A percentile compares a stretch with the other conserved stretches of the same genome.
These are phyloP conservation scores for Talaromyces wortmannii DNA, from an alignment of 495 filamentous ascomycete species.

Conservation along the genomic window DNA sequence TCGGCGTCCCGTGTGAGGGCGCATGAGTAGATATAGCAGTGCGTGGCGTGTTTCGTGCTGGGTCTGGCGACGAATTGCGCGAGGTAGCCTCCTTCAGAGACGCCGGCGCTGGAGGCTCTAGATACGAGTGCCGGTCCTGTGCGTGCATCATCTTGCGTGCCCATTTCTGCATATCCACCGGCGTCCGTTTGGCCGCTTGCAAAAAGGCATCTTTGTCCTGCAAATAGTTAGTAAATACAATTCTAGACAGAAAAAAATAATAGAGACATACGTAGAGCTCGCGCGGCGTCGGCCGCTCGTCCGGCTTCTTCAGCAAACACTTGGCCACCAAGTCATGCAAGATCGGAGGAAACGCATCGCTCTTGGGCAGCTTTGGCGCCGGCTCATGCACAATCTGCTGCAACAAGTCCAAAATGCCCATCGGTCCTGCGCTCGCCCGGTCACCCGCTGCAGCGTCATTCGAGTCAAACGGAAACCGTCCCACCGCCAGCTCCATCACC, in stretches of 20 bases:
- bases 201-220: constrained; percentile 88
- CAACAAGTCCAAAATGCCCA: constrained; percentile 91
- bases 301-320: constrained; percentile 83
- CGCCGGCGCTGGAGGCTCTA: constrained; percentile 54
- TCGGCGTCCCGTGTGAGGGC: constrained; percentile 33
- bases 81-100: constrained; percentile 22
- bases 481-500: constrained; percentile 95
- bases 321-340: constrained; percentile 95
- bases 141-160: constrained; percentile 84
- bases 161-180: constrained; percentile 85
- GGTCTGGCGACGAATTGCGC: constrained; percentile 13
- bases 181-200: constrained; percentile 90
- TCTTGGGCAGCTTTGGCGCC: constrained; percentile 87
- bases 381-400: constrained; percentile 98
- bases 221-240: neutral
- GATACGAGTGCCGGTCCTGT: constrained; percentile 86
- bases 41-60: constrained; percentile 39
- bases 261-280: constrained; percentile 53
- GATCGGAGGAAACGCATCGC: constrained; percentile 90
- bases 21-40: constrained; percentile 36
- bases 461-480: constrained; percentile 87
- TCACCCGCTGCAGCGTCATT: constrained; percentile 67
- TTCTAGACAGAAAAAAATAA: neutral
- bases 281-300: constrained; percentile 82
- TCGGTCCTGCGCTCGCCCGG: constrained; percentile 64